These are phyloP conservation scores for Kokia cookei DNA, from an alignment of 441 rosid genomes.

Conservation along the genomic window DNA sequence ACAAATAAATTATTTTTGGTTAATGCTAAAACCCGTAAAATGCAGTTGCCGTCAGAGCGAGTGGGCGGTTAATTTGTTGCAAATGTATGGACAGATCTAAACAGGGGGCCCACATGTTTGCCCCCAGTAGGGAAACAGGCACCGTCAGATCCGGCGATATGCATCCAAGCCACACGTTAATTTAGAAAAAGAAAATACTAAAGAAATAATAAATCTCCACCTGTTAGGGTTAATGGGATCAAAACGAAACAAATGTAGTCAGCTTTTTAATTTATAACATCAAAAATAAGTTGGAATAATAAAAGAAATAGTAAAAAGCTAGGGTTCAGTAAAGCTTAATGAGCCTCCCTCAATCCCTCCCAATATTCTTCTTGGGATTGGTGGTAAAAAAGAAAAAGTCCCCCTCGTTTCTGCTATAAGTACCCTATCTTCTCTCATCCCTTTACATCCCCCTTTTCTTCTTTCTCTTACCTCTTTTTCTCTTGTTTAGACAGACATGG, in stretches of 20 bases:
- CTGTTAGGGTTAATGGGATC: conserved; percentile 23
- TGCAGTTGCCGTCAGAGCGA: conserved; percentile 12
- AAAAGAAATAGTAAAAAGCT: not conserved
- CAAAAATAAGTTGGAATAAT: not conserved
- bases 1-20: too few species aligned
- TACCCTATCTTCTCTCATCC: conserved; percentile 17
- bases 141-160: conserved; percentile 46
- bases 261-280: conserved; percentile 13
- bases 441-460: not conserved
- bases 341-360: conserved; percentile 3
- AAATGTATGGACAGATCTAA: conserved; percentile 28
- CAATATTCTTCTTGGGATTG: conserved; percentile 97
- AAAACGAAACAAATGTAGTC: conserved; percentile 15
- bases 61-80: conserved; percentile 9
- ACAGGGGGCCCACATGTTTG: conserved; percentile 20
- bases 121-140: conserved; percentile 26
- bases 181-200: conserved; percentile 1
- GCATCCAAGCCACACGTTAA: conserved; percentile 42
- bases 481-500: conserved; percentile 15
- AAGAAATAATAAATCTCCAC: not conserved
- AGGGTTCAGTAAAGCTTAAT: conserved; percentile 31
- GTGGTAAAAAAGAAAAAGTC: conserved; percentile 25
- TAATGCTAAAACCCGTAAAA: not conserved
- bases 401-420: conserved; percentile 39
- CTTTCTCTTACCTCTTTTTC: not conserved